phyloP scores from a whole-genome alignment of 768 basidiomycete species.

The Mrakia blollopis region DNA sequence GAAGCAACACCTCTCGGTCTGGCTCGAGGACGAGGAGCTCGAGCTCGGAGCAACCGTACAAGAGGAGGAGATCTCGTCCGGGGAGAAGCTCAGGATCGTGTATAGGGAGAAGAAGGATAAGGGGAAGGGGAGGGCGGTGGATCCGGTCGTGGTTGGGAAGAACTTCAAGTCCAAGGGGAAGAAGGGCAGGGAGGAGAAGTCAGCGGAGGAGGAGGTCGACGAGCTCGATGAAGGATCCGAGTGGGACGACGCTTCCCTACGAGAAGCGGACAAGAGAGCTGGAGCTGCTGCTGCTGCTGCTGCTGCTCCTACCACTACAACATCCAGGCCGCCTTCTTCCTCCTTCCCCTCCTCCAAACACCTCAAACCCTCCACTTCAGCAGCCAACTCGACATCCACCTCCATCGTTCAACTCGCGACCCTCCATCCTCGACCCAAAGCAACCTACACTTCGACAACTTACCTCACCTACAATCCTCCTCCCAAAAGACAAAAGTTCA shows the following conservation, averaged over 20 bases:
- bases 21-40: conserved; percentile 1
- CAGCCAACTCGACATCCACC: not conserved
- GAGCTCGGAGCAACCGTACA: conserved; percentile 3
- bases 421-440: not conserved
- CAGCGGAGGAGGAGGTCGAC: not conserved
- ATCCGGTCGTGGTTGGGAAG: not conserved
- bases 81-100: not conserved
- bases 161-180: not conserved
- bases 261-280: not conserved
- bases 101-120: not conserved
- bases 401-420: not conserved
- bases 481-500: not conserved
- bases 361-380: no score
- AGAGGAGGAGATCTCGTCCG: conserved; percentile 1
- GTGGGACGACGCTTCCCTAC: conserved; percentile 1
- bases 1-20: conserved; percentile 1
- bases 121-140: not conserved
- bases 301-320: not conserved
- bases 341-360: no score
- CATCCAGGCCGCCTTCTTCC: not conserved
- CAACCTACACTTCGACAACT: no score
- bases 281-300: not conserved
- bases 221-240: conserved; percentile 1
- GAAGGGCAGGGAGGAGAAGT: not conserved
- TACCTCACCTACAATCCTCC: not conserved